Percentiles rank a stretch among this genome's conserved stretches.
Evolutionary conservation across 345 rosid genomes (phyloP).

Genomic region (Syzygium oleosum): DNA sequence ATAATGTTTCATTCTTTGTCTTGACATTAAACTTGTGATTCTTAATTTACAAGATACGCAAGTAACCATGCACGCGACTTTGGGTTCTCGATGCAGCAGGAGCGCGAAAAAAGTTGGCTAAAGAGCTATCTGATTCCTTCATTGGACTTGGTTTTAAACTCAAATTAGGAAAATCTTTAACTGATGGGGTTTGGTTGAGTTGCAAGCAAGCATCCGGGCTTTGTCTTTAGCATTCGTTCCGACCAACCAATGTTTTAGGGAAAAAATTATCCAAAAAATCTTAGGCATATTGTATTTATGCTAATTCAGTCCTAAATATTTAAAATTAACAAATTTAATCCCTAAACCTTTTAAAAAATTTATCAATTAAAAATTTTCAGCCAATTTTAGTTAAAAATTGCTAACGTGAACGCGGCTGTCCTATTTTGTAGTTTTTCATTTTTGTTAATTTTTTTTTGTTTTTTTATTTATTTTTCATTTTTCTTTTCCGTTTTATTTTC

Average conservation of each 20-base stretch:
- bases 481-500: too few species aligned
- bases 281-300: too few species aligned
- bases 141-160: not conserved
- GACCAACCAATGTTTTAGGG: not conserved
- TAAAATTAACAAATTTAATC: too few species aligned
- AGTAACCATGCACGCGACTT: not conserved
- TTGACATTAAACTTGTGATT: not conserved
- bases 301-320: too few species aligned
- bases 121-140: not conserved
- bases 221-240: not conserved
- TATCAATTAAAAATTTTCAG: too few species aligned
- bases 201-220: not conserved
- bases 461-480: too few species aligned
- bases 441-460: too few species aligned
- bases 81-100: not conserved
- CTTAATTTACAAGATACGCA: not conserved
- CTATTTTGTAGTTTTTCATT: too few species aligned
- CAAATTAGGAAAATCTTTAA: not conserved
- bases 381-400: too few species aligned
- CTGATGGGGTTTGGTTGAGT: not conserved
- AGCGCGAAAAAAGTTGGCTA: not conserved
- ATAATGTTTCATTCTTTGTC: not conserved
- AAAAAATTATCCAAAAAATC: too few species aligned
- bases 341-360: too few species aligned
- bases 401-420: too few species aligned